phyloP scores from a whole-genome alignment of 345 rosid genomes.

The Camelina laxa region DNA sequence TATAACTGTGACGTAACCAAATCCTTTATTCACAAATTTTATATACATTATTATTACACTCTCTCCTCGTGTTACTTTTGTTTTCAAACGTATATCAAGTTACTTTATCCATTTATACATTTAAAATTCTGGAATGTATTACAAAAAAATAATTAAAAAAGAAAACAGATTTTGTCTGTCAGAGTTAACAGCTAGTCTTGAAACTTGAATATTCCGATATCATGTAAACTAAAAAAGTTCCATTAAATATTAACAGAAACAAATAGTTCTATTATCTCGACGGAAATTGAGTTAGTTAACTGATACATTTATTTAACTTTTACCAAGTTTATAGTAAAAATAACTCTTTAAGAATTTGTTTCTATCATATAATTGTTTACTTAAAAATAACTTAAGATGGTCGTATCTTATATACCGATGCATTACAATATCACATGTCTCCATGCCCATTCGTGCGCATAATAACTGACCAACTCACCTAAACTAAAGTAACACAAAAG shows the following conservation, averaged over 20 bases:
- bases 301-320: not conserved
- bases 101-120: constrained; percentile 21
- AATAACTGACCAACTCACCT: not conserved
- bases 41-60: not conserved
- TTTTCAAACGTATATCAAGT: not conserved
- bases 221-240: not conserved
- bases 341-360: not conserved
- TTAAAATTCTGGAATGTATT: not conserved
- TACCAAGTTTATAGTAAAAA: not conserved
- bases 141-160: not conserved
- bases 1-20: constrained; percentile 18
- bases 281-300: not conserved
- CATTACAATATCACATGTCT: not conserved
- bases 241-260: not conserved
- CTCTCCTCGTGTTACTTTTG: not conserved
- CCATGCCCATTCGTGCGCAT: constrained; percentile 3
- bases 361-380: not conserved
- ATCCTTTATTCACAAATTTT: not conserved
- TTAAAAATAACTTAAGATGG: too few relatives aligned
- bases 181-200: constrained; percentile 37
- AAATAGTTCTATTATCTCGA: not conserved
- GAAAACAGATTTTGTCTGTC: constrained; percentile 24
- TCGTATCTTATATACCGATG: not conserved
- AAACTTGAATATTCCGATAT: constrained; percentile 27
- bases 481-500: not conserved